A percentile compares a stretch with the other conserved stretches of the same genome.
Evolutionary conservation across 306 rosid species (phyloP).

Genomic region (Medicago arabica): DNA sequence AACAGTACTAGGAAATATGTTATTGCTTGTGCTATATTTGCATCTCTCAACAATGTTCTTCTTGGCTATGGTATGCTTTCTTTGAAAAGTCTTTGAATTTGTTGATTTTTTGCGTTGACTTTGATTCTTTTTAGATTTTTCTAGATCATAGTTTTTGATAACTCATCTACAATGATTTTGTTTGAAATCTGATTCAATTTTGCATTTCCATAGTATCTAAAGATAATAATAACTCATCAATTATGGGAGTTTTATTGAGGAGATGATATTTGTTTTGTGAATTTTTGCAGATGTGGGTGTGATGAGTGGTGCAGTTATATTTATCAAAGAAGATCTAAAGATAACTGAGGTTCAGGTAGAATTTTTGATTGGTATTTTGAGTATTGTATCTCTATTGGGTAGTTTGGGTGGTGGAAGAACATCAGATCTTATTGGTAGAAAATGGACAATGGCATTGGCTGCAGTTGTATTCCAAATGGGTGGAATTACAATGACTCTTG

Average conservation of each 20-base stretch:
- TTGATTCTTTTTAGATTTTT: neutral
- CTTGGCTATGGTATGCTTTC: conserved; percentile 84
- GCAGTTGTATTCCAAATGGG: conserved; percentile 81
- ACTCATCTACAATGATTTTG: neutral
- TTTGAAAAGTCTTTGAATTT: conserved; percentile 32
- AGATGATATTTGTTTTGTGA: conserved; percentile 27
- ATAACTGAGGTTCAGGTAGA: conserved; percentile 82
- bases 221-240: neutral
- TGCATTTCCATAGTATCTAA: neutral
- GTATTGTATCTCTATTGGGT: conserved; percentile 84
- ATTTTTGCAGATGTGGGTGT: conserved; percentile 87
- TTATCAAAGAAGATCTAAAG: conserved; percentile 86
- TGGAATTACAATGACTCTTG: conserved; percentile 75
- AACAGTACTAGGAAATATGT: conserved; percentile 71
- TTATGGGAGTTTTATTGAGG: too few relatives aligned
- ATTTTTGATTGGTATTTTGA: conserved; percentile 82
- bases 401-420: conserved; percentile 92
- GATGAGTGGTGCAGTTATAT: conserved; percentile 97
- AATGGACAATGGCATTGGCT: conserved; percentile 96
- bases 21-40: conserved; percentile 84
- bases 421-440: conserved; percentile 84
- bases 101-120: conserved; percentile 23
- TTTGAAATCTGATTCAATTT: neutral
- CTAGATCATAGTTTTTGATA: conserved; percentile 24
- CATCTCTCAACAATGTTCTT: conserved; percentile 94